Conservation (phyloP, 2,329 filamentous ascomycete species). For the Pseudogymnoascus sp. region DNA sequence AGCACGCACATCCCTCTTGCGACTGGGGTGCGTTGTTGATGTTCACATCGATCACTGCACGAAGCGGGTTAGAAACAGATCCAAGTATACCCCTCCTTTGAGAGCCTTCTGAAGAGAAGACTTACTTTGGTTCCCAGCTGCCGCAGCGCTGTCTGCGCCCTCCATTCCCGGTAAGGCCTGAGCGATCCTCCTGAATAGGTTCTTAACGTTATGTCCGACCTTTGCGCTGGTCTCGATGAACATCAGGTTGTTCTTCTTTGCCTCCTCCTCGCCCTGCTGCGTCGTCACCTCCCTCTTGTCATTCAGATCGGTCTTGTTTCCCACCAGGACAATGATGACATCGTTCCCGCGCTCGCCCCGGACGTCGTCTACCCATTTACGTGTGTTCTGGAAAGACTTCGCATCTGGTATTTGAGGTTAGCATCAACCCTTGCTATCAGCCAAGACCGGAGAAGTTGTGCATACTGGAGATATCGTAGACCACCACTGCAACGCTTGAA, state of each 20-base stretch:
- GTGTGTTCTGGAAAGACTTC: constrained; percentile 96
- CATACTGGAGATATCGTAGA: constrained; percentile 93
- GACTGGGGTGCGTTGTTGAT: constrained; percentile 63
- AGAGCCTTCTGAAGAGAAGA: constrained; percentile 28
- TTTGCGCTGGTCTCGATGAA: constrained; percentile 99
- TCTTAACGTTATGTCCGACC: constrained; percentile 96
- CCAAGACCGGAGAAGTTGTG: constrained; percentile 1
- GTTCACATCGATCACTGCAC: constrained; percentile 84
- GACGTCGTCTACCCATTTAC: constrained; percentile 99
- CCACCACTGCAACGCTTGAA: constrained; percentile 93
- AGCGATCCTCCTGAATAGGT: constrained; percentile 93
- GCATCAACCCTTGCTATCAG: constrained; percentile 11
- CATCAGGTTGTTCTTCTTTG: constrained; percentile 96
- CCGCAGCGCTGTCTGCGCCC: constrained; percentile 70
- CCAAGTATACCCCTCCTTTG: constrained; percentile 3
- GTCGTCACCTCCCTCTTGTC: constrained; percentile 98
- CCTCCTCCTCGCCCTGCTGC: constrained; percentile 93
- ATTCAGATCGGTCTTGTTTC: constrained; percentile 98
- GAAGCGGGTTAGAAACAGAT: constrained; percentile 4
- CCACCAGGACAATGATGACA: constrained; percentile 96
- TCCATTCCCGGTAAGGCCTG: constrained; percentile 98
- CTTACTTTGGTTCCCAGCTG: constrained; percentile 70
- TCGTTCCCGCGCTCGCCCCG: constrained; percentile 94
- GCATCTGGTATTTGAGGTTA: constrained; percentile 48
- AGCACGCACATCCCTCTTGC: constrained; percentile 70